A percentile compares a stretch with the other conserved stretches of the same genome.
Evolutionary conservation across 306 rosid genomes (phyloP).

Genomic region (Vigna hirtella): DNA sequence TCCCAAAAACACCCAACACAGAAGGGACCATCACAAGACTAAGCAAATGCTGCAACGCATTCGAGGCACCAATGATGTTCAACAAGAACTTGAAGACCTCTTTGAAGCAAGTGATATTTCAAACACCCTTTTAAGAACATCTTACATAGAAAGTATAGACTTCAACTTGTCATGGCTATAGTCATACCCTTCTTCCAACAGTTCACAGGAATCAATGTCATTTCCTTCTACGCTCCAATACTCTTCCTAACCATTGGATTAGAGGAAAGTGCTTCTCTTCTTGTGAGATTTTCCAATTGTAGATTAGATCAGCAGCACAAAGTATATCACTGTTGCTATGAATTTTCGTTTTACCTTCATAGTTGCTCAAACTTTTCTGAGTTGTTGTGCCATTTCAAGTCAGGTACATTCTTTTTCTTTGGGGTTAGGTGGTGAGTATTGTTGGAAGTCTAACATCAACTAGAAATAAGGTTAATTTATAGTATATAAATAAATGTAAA

Average conservation of each 20-base stretch:
- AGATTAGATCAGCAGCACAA: slow-evolving; percentile 72
- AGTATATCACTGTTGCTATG: slow-evolving; percentile 61
- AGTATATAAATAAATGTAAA: too few species aligned
- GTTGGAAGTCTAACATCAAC: too few species aligned
- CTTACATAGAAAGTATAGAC: slow-evolving; percentile 57
- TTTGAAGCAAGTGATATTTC: slow-evolving; percentile 53
- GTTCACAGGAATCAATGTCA: slow-evolving; percentile 73
- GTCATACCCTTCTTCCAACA: slow-evolving; percentile 76
- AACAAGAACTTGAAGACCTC: slow-evolving; percentile 65
- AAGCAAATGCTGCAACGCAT: slow-evolving; percentile 50
- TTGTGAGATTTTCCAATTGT: slow-evolving; percentile 71
- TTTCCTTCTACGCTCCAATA: slow-evolving; percentile 65
- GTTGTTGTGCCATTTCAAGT: slow-evolving; percentile 67
- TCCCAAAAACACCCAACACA: slow-evolving; percentile 46
- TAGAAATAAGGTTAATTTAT: too few species aligned
- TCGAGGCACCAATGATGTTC: slow-evolving; percentile 61
- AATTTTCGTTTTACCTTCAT: slow-evolving; percentile 66
- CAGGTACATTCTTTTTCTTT: slow-evolving; percentile 73
- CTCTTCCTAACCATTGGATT: slow-evolving; percentile 64
- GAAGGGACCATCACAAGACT: slow-evolving; percentile 37
- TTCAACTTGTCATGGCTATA: slow-evolving; percentile 74
- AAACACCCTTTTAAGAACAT: slow-evolving; percentile 59
- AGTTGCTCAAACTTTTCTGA: slow-evolving; percentile 67
- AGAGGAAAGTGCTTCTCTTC: slow-evolving; percentile 65
- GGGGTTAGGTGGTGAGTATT: slow-evolving; percentile 54